phyloP scores from a whole-genome alignment of 208 protist genomes.

The Herpetomonas samuelpessoai region DNA sequence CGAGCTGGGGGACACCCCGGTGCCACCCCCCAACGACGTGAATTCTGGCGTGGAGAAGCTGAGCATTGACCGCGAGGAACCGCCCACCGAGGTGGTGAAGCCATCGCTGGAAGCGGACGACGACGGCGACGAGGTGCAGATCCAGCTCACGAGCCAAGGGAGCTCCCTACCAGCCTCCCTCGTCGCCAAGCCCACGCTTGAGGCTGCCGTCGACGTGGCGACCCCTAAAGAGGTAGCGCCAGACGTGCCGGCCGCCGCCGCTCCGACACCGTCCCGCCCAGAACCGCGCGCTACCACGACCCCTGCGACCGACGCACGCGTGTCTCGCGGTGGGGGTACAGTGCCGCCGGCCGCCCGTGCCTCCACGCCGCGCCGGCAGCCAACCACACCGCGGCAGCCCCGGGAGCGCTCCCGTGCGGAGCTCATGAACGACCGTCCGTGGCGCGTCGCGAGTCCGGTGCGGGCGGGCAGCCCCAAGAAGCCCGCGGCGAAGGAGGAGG shows the following conservation, averaged over 20 bases:
- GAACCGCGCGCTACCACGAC: too few species aligned
- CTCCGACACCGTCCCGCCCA: not conserved
- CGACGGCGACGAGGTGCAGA: not conserved
- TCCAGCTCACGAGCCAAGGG: not conserved
- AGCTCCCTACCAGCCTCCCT: not conserved
- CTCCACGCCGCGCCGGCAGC: not conserved
- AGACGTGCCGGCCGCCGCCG: too few species aligned
- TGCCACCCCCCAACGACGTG: not conserved
- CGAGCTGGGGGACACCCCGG: not conserved
- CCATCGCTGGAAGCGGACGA: too few species aligned
- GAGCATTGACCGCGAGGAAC: not conserved
- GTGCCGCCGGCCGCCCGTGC: not conserved
- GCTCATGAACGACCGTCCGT: not conserved
- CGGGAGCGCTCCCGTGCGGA: not conserved
- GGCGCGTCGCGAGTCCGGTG: not conserved
- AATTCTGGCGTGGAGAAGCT: not conserved
- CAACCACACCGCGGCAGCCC: not conserved
- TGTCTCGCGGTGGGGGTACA: not conserved
- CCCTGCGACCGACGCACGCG: not conserved
- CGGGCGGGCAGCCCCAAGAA: not conserved
- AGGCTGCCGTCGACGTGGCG: not conserved
- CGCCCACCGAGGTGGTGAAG: not conserved
- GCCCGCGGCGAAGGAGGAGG: not conserved
- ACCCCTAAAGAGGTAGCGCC: not conserved
- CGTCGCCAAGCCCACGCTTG: not conserved